These are phyloP conservation scores for Withania somnifera DNA, from an alignment of 305 asterid species.

Conservation along the genomic window DNA sequence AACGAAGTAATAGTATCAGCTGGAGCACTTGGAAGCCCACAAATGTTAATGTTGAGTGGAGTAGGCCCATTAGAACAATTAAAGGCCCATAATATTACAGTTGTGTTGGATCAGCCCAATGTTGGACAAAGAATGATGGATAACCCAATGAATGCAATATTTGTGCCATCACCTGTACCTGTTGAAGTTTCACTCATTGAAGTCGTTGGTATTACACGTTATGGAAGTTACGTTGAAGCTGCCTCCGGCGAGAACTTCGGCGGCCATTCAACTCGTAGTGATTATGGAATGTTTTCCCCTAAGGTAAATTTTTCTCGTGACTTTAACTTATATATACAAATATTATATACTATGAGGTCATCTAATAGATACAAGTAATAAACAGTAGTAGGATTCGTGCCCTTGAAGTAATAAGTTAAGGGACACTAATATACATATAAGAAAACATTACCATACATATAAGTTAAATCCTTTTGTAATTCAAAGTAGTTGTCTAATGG, in stretches of 20 bases:
- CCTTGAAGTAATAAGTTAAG: background rate
- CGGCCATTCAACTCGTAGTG: constrained; percentile 13
- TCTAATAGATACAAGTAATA: background rate
- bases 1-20: constrained; percentile 65
- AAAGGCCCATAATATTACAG: constrained; percentile 34
- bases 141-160: constrained; percentile 85
- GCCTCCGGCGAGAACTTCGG: constrained; percentile 73
- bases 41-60: constrained; percentile 71
- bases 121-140: constrained; percentile 92
- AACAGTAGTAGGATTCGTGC: background rate
- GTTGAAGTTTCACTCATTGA: constrained; percentile 80
- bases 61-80: constrained; percentile 59
- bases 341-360: background rate
- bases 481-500: no score
- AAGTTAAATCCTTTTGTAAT: no score
- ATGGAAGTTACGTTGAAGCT: constrained; percentile 71
- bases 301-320: constrained; percentile 28
- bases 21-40: constrained; percentile 97
- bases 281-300: constrained; percentile 85
- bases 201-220: constrained; percentile 61
- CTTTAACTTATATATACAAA: background rate
- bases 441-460: no score
- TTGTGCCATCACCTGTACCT: constrained; percentile 58
- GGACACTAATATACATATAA: no score
- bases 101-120: constrained; percentile 52